Base-by-base conservation (phyloP, 768 basidiomycete genomes). In the Boletales sp. region DNA sequence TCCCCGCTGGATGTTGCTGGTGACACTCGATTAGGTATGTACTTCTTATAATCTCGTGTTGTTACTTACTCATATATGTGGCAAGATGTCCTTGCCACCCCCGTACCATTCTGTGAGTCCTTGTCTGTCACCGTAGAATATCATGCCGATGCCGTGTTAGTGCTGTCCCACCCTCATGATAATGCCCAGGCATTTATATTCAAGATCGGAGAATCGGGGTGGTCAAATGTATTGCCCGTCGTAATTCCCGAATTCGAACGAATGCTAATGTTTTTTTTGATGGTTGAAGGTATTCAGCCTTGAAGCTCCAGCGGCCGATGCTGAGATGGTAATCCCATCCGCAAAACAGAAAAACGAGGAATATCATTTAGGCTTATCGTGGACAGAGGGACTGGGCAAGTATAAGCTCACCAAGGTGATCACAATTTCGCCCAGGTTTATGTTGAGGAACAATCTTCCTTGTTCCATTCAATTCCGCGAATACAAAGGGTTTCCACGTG, bases 401-500 rank as follows among this genome's bases (percentile, higher is more conserved):
- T 98, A 97, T 68, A 97, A 97, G 64, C 73, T 98, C 32, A 87
- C 87, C 25, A 98, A 97, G 71, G 86, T 97, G 57, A 84, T 99
- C 56, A 94, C 90, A 0, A 72, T 98, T 34, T 77, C 89, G 8
- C 96, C 96, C 25, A 83, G 96, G 41, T 98, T 94, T 73, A 72
- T 98, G 55, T 68, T 98, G 57, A 89, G 85, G 68, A 99, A 97
- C 69, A 78, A 83, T 53, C 76, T 93, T 34, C 54, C 73, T 5
- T 80, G 81, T 44, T 61, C 82, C 2, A 77, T 99, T 31, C 82
- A 81, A 35, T 84, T 94, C 70, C 83, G 96, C 41, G 93, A 97
- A 66, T 86, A 94, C 58, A 88, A 90, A 32, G 83, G 78, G 4
- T 73, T 75, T 44, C 87, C 80, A 50, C 77, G 72, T 57, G 86